Evolutionary conservation across 2,329 filamentous ascomycete species (phyloP), one percentile per base, ranked within the genome.

Genomic region (Fusarium verrucosum): DNA sequence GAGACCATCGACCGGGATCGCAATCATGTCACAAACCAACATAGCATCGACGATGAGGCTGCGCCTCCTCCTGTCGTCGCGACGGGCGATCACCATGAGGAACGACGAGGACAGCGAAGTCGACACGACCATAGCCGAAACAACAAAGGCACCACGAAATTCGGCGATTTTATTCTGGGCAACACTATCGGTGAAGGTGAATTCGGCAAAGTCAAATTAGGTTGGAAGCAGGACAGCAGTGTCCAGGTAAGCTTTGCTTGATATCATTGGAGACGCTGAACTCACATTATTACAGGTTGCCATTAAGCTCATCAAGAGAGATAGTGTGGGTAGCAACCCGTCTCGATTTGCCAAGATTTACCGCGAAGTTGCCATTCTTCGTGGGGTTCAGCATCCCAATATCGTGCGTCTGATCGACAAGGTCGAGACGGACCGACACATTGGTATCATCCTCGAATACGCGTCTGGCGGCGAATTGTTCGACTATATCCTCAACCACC

Each of bases 361-460:
- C 80, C 92, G 95, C 63, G 95, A 99, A 78, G 97, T 99, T 62
- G 87, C 92, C 38, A 99, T 99, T 71, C 82, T 99, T 45, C 87
- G 88, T 59, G 92, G 89, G 70, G 88, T 96, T 40, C 91, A 94
- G 36, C 95, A 99, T 77, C 94, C 94, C 19, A 99, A 99, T 76
- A 99, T 99, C 75, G 95, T 99, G 50, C 89, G 92, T 61, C 82
- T 99, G 47, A 94, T 98, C 78, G 96, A 99, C 79, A 98, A 99
- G 92, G 94, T 97, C 26, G 94, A 98, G 78, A 98, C 95, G 0
- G 94, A 98, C 73, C 88, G 92, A 66, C 93, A 98, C 72, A 99
- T 98, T 77, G 95, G 95, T 67, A 98, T 99, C 73, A 96, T 99
- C 70, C 86, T 99, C 71, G 95, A 99, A 79, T 99, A 99, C 75